Evolutionary conservation across 2,329 filamentous ascomycete species (phyloP), one percentile per base, ranked within the genome.

Genomic region (Chrysoporthe cubensis): DNA sequence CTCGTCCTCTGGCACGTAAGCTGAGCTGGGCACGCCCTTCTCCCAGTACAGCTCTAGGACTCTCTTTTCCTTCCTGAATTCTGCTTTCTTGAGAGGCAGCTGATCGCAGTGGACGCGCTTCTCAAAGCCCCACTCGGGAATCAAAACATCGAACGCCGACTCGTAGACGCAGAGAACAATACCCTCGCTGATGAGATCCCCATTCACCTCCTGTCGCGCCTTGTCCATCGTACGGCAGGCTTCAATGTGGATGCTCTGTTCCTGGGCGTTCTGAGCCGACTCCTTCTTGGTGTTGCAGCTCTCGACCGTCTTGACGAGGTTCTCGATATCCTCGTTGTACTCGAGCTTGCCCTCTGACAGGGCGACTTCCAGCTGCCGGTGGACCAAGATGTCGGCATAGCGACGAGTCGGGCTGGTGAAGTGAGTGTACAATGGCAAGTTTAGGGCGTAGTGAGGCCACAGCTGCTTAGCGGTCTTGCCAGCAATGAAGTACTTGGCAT

Each of bases 91-190:
- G 73, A 99, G 84, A 42, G 96, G 96, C 77, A 99, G 85, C 83
- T 99, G 96, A 77, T 99, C 96, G 78, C 96, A 99, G 81, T 99
- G 96, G 64, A 99, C 96, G 72, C 96, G 93, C 88, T 99, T 99
- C 85, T 99, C 96, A 73, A 99, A 98, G 72, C 96, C 96, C 84
- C 94, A 99, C 77, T 99, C 94, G 6, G 96, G 96, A 78, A 99
- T 98, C 71, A 99, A 87, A 56, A 99, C 93, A 78, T 99, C 96
- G 78, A 99, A 99, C 26, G 96, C 96, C 40, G 96, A 98, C 81
- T 99, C 96, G 80, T 99, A 99, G 43, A 99, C 96, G 77, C 93
- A 97, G 66, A 99, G 86, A 61, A 99, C 94, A 74, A 99, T 95
- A 73, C 96, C 96, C 78, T 98, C 95, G 74, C 91, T 94, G 78